phyloP scores from a whole-genome alignment of 2,329 filamentous ascomycete species.

The Venturia oleaginea region DNA sequence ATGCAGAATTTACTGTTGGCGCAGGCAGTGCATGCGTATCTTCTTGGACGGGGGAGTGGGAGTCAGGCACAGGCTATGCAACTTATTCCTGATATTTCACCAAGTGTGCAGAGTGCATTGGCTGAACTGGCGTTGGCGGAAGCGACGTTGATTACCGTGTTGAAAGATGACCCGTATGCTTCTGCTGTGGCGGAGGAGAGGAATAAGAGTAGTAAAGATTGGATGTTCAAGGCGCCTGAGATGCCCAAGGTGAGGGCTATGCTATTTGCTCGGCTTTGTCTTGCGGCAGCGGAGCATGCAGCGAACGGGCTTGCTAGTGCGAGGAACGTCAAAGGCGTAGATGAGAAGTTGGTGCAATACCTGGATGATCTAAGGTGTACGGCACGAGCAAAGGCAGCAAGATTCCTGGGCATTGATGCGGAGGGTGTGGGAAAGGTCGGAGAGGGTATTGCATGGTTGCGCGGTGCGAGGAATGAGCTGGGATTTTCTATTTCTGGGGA shows the following conservation, averaged over 20 bases:
- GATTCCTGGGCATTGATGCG: conserved; percentile 85
- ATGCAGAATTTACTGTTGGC: conserved; percentile 72
- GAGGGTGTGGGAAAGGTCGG: conserved; percentile 75
- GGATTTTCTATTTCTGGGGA: conserved; percentile 45
- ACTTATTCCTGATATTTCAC: conserved; percentile 35
- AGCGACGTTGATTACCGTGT: conserved; percentile 77
- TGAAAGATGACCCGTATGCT: conserved; percentile 93
- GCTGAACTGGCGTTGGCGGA: conserved; percentile 67
- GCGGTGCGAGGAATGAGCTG: conserved; percentile 66
- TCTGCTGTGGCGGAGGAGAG: conserved; percentile 70
- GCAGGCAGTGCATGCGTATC: conserved; percentile 64
- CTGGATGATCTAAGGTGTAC: conserved; percentile 65
- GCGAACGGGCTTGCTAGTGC: conserved; percentile 55
- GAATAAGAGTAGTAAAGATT: conserved; percentile 78
- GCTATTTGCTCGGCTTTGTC: conserved; percentile 76
- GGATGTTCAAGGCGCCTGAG: conserved; percentile 89
- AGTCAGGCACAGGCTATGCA: conserved; percentile 58
- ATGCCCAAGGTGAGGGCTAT: conserved; percentile 84
- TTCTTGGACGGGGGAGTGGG: conserved; percentile 59
- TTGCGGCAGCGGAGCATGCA: conserved; percentile 83
- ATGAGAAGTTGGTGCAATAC: conserved; percentile 61
- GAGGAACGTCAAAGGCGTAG: conserved; percentile 39
- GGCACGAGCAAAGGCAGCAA: conserved; percentile 73
- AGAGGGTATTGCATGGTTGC: conserved; percentile 77
- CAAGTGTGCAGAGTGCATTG: conserved; percentile 35